Percentiles rank a stretch among this genome's conserved stretches.
phyloP scores from a whole-genome alignment of 1,284 basidiomycete genomes.

The Naganishia sp. region DNA sequence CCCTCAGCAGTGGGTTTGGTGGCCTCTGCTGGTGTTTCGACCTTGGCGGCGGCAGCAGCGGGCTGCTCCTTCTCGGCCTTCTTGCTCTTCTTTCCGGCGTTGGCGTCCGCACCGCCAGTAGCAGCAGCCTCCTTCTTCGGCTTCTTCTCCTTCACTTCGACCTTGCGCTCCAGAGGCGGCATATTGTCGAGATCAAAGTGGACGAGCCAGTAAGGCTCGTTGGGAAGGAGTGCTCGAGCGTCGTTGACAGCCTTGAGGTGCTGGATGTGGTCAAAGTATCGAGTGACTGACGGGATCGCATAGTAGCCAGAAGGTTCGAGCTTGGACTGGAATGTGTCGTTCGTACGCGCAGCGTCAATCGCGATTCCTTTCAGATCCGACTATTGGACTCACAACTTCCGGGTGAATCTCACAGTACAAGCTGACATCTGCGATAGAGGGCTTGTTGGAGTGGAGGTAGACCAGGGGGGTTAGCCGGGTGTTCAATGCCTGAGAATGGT shows the following conservation, averaged over 20 bases:
- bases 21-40: slow-evolving; percentile 39
- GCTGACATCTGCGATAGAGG: slow-evolving; percentile 83
- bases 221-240: slow-evolving; percentile 48
- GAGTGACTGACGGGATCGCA: slow-evolving; percentile 74
- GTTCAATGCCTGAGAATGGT: slow-evolving; percentile 64
- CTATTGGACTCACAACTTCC: slow-evolving; percentile 62
- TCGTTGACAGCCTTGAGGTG: slow-evolving; percentile 60
- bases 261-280: slow-evolving; percentile 93
- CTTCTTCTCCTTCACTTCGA: slow-evolving; percentile 71
- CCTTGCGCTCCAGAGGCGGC: slow-evolving; percentile 70
- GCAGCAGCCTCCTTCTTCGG: slow-evolving; percentile 55
- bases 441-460: slow-evolving; percentile 69
- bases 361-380: background rate
- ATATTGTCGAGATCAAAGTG: slow-evolving; percentile 72
- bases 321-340: slow-evolving; percentile 60
- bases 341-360: background rate
- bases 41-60: slow-evolving; percentile 34
- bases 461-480: slow-evolving; percentile 72
- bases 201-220: slow-evolving; percentile 62
- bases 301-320: slow-evolving; percentile 69
- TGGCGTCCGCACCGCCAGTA: slow-evolving; percentile 33
- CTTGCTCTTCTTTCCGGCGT: slow-evolving; percentile 36
- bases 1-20: slow-evolving; percentile 35
- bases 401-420: slow-evolving; percentile 81
- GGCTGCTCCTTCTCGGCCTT: slow-evolving; percentile 36